Evolutionary conservation across 2,329 filamentous ascomycete species (phyloP).

Genomic region (Anthostomella pinea): DNA sequence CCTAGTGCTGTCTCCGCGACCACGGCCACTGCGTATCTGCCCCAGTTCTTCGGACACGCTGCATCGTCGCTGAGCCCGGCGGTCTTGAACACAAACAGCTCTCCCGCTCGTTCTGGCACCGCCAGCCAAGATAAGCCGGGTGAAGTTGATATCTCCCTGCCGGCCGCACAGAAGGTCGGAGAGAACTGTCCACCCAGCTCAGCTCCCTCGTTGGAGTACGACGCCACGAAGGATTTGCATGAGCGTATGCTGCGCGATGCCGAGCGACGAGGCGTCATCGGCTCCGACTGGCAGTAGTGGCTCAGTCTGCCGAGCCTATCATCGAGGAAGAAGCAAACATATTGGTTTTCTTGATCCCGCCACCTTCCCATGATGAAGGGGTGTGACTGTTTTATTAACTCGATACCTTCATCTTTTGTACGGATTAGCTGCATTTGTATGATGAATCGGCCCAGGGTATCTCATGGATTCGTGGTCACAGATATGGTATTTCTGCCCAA

Average conservation of each 20-base stretch:
- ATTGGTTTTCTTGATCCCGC: no score
- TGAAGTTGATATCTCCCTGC: conserved; percentile 20
- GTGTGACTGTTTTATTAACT: conserved; percentile 15
- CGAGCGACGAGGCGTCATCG: conserved; percentile 30
- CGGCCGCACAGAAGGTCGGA: conserved; percentile 35
- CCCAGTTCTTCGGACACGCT: conserved; percentile 51
- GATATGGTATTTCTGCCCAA: not conserved
- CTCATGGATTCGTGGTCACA: conserved; percentile 16
- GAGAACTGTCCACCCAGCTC: conserved; percentile 44
- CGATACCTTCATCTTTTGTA: conserved; percentile 29
- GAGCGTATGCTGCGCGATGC: conserved; percentile 32
- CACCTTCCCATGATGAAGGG: conserved; percentile 8
- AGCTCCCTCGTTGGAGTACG: conserved; percentile 31
- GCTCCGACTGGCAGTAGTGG: conserved; percentile 28
- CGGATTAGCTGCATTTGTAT: conserved; percentile 32
- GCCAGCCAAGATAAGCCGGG: conserved; percentile 23
- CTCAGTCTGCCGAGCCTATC: no score
- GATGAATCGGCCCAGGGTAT: conserved; percentile 26
- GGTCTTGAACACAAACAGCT: conserved; percentile 38
- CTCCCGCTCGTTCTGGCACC: conserved; percentile 29
- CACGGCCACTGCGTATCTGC: conserved; percentile 53
- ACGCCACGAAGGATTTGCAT: conserved; percentile 28
- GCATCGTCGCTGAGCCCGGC: conserved; percentile 48
- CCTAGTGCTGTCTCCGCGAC: conserved; percentile 51
- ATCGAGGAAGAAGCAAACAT: no score